Evolutionary conservation across 192 early-diverging fungal genomes (phyloP), one percentile per base, ranked within the genome.

Genomic region (Coemansia sp.): DNA sequence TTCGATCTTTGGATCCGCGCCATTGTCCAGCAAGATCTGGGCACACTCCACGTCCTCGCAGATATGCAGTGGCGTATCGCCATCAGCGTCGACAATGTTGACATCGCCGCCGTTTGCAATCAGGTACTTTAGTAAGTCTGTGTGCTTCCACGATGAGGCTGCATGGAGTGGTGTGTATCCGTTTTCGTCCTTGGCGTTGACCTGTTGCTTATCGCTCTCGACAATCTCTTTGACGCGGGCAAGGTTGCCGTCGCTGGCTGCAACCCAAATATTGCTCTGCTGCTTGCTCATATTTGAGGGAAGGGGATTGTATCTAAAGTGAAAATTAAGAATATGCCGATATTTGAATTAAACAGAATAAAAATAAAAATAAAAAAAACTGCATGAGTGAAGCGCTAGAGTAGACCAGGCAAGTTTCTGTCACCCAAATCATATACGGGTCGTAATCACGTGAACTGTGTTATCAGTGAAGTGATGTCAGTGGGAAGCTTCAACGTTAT

Each of bases 121-220:
- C 28, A 95, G 71, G 40, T 88, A 90, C 49, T 84, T 58, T n/a
- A 94, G 71, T 20, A 94, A 63, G 9, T 88, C 81, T 9, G 78
- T 43, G 63, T 90, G 89, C 49, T 76, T 86, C 71, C 92, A 94
- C 23, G 93, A 91, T 3, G 85, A 78, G 10, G 94, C 93, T 6
- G 93, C 93, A 45, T 87, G 85, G 84, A 95, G 70, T 1, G 92
- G 87, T 4, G 89, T 91, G 71, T 94, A 94, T 15, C 94, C 94
- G 62, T 85, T 87, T 28, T 89, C 76, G 62, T 95, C 94, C 67
- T 91, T 85, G 30, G 77, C 82, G 71, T 94, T 86, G 30, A 82
- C 73, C 49, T 80, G 69, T 13, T 82, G 34, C 39, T 61, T 66
- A 30, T 90, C 89, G 28, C 68, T 59, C 35, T 78, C 71, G 29